Percentiles rank a stretch among this genome's conserved stretches.
Evolutionary conservation across 345 rosid species (phyloP).

Genomic region (Reutealis trisperma): DNA sequence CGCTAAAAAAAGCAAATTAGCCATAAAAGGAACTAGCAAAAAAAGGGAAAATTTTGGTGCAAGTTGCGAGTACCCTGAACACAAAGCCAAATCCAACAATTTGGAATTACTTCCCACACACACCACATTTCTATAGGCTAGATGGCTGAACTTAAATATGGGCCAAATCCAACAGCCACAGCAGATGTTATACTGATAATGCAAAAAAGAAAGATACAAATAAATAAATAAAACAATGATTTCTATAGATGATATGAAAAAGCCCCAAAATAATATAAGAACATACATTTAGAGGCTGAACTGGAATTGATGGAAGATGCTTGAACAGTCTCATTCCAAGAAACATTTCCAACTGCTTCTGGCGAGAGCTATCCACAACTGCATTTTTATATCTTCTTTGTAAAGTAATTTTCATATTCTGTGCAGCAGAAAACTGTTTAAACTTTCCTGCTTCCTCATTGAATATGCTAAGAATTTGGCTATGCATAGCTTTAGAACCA

Average conservation of each 20-base stretch:
- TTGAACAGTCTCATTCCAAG: conserved; percentile 91
- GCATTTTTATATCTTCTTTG: conserved; percentile 95
- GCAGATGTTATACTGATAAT: too few relatives aligned
- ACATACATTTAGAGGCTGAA: conserved; percentile 86
- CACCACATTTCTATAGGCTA: not conserved
- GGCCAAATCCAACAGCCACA: not conserved
- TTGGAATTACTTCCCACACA: not conserved
- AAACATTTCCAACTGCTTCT: conserved; percentile 96
- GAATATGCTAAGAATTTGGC: conserved; percentile 94
- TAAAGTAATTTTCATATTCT: conserved; percentile 84
- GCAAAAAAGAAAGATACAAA: not conserved
- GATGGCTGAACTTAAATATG: not conserved
- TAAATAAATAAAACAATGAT: not conserved
- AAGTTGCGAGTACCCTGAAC: not conserved
- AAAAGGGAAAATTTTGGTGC: not conserved
- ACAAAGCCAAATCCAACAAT: not conserved
- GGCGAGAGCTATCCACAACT: conserved; percentile 90
- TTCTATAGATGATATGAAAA: not conserved
- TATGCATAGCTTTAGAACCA: conserved; percentile 99
- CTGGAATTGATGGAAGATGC: conserved; percentile 90
- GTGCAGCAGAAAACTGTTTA: conserved; percentile 90
- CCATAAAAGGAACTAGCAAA: not conserved
- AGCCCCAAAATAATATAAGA: not conserved
- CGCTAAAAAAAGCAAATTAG: not conserved
- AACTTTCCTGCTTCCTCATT: conserved; percentile 88